Conservation (phyloP, 352 stramenopile species). For the Thraustochytrium sp. region DNA sequence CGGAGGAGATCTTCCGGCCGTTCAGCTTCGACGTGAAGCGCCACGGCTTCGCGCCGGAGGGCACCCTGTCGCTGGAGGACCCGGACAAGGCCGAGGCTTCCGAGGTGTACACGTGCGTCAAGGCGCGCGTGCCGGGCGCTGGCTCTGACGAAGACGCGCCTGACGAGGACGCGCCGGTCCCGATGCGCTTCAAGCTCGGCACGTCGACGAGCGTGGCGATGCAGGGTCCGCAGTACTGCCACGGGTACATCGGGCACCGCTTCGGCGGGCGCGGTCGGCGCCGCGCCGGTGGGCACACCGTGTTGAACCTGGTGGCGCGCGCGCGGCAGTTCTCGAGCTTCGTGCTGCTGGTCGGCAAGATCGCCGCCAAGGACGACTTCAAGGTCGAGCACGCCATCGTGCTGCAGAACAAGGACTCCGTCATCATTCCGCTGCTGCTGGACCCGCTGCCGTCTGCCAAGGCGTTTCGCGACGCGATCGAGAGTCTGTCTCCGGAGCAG, state of each 20-base stretch:
- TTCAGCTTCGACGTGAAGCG: slow-evolving; percentile 57
- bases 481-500: slow-evolving; percentile 64
- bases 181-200: slow-evolving; percentile 49
- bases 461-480: slow-evolving; percentile 68
- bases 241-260: slow-evolving; percentile 49
- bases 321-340: slow-evolving; percentile 67
- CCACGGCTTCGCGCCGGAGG: slow-evolving; percentile 52
- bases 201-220: slow-evolving; percentile 55
- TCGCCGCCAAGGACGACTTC: slow-evolving; percentile 55
- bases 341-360: slow-evolving; percentile 63
- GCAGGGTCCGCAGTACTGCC: slow-evolving; percentile 52
- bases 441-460: slow-evolving; percentile 65
- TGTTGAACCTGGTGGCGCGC: slow-evolving; percentile 51
- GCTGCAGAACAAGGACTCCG: slow-evolving; percentile 59
- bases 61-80: slow-evolving; percentile 50
- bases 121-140: background rate
- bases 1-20: slow-evolving; percentile 47
- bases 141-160: background rate
- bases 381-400: slow-evolving; percentile 67
- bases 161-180: background rate
- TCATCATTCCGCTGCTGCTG: slow-evolving; percentile 63
- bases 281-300: background rate
- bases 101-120: slow-evolving; percentile 2
- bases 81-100: background rate
- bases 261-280: background rate